Evolutionary conservation across 805 yeast genomes (phyloP).

Genomic region (Lachancea sp.): DNA sequence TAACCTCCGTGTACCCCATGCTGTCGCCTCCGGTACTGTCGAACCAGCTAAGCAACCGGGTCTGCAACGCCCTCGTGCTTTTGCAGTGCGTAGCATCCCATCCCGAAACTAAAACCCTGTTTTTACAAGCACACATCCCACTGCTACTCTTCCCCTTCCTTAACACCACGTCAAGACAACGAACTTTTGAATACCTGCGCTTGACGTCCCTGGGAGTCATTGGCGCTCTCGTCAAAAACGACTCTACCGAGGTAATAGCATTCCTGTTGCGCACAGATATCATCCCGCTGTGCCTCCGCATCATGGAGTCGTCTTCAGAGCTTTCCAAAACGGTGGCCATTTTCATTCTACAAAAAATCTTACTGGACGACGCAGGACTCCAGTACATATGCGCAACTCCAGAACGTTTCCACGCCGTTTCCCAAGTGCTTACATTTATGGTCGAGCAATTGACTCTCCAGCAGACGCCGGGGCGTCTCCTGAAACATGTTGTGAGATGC

Average conservation of each 20-base stretch:
- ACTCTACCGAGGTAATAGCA: constrained; percentile 89
- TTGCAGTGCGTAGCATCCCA: constrained; percentile 97
- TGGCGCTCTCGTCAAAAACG: constrained; percentile 94
- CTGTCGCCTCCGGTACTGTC: constrained; percentile 81
- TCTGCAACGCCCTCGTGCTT: constrained; percentile 90
- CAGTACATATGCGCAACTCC: constrained; percentile 90
- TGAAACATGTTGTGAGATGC: constrained; percentile 92
- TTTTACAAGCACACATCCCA: constrained; percentile 86
- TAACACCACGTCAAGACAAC: constrained; percentile 82
- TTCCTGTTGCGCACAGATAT: constrained; percentile 92
- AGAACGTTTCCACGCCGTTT: constrained; percentile 91
- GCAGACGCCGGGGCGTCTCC: constrained; percentile 68
- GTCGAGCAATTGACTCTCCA: constrained; percentile 73
- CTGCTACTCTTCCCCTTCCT: constrained; percentile 88
- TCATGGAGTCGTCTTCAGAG: constrained; percentile 94
- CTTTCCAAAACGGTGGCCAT: constrained; percentile 94
- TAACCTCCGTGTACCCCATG: constrained; percentile 82
- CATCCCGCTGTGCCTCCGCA: constrained; percentile 87
- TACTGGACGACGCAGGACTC: constrained; percentile 86
- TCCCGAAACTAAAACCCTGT: constrained; percentile 77
- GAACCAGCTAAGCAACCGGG: constrained; percentile 84
- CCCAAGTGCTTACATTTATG: constrained; percentile 80
- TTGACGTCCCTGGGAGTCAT: constrained; percentile 92
- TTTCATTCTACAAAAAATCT: constrained; percentile 87
- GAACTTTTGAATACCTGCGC: constrained; percentile 90